phyloP scores from a whole-genome alignment of 2,329 filamentous ascomycete species.

The Colletotrichum melonis region DNA sequence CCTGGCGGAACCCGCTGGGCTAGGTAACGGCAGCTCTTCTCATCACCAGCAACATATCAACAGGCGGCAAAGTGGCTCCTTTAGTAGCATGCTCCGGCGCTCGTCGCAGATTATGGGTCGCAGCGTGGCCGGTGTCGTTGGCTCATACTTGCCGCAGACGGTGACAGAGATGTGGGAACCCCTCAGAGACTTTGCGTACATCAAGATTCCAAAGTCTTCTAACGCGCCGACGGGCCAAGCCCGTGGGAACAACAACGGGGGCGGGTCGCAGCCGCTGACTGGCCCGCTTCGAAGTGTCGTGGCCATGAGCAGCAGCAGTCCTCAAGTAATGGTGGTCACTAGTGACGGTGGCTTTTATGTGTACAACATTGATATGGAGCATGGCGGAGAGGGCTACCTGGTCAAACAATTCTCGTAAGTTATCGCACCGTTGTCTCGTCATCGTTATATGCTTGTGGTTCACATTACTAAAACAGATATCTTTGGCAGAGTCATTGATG shows the following conservation, averaged over 20 bases:
- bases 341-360: conserved; percentile 96
- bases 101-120: conserved; percentile 95
- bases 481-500: conserved; percentile 60
- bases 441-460: not conserved
- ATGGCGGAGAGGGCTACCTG: conserved; percentile 90
- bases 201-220: conserved; percentile 82
- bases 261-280: conserved; percentile 40
- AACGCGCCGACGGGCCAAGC: conserved; percentile 41
- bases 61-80: conserved; percentile 75
- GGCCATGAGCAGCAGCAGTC: conserved; percentile 93
- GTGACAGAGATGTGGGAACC: conserved; percentile 99
- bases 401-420: conserved; percentile 94
- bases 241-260: conserved; percentile 7
- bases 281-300: conserved; percentile 87
- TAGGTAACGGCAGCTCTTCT: conserved; percentile 38
- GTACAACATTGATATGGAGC: conserved; percentile 94
- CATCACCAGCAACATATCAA: conserved; percentile 45
- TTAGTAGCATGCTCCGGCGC: conserved; percentile 90
- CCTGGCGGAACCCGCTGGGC: conserved; percentile 50
- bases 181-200: conserved; percentile 92
- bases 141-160: conserved; percentile 90
- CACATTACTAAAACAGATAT: not conserved
- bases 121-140: conserved; percentile 87
- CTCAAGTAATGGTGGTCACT: conserved; percentile 98
- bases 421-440: not conserved